These are phyloP conservation scores for Xylaria bambusicola DNA, from an alignment of 495 filamentous ascomycete genomes.

Conservation along the genomic window DNA sequence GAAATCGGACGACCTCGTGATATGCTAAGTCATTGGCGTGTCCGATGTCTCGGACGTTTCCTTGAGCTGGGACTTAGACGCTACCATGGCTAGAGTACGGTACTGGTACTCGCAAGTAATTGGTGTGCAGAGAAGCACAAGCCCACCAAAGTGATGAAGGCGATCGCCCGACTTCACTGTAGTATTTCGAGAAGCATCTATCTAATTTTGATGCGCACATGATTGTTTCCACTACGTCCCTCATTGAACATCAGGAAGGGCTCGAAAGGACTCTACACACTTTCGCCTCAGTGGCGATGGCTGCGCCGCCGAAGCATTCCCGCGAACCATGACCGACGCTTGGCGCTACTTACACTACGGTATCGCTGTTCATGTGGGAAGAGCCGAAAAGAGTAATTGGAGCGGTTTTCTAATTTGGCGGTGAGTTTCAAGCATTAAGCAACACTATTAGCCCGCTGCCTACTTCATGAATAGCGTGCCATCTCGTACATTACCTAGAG, in stretches of 20 bases:
- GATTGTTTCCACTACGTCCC: background rate
- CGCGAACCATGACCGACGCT: too few species aligned
- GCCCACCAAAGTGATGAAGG: background rate
- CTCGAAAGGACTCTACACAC: background rate
- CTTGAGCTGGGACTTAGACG: slow-evolving; percentile 6
- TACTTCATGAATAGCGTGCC: background rate
- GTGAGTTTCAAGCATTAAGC: slow-evolving; percentile 14
- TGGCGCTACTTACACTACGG: too few species aligned
- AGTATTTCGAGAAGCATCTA: background rate
- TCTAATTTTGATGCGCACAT: background rate
- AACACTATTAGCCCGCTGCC: background rate
- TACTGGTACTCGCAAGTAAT: too few species aligned
- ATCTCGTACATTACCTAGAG: background rate
- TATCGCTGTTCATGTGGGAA: background rate
- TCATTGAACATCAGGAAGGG: too few species aligned
- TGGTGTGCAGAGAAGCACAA: too few species aligned
- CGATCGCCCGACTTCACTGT: background rate
- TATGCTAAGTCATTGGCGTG: background rate
- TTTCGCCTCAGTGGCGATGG: background rate
- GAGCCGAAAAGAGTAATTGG: slow-evolving; percentile 8
- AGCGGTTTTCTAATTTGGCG: background rate
- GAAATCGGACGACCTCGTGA: slow-evolving; percentile 18
- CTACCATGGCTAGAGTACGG: background rate
- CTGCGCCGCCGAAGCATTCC: background rate
- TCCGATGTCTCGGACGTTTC: slow-evolving; percentile 17